A percentile compares a stretch with the other conserved stretches of the same genome.
phyloP scores from a whole-genome alignment of 805 yeast genomes.

The Metschnikowia lachancei region DNA sequence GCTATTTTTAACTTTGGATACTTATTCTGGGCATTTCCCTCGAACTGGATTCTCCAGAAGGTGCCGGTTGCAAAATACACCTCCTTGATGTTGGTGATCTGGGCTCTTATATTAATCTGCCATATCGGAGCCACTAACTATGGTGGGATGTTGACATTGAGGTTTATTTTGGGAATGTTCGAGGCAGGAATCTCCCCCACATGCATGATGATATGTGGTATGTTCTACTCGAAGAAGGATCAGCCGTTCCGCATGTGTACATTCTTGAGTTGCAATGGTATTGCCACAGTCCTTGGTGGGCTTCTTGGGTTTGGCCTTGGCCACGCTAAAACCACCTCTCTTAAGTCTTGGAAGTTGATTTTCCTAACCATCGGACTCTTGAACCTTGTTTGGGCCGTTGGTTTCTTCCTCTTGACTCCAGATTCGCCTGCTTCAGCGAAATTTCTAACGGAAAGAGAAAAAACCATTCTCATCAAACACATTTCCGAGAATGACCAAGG shows the following conservation, averaged over 20 bases:
- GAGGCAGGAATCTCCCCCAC: slow-evolving; percentile 19
- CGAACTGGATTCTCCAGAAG: slow-evolving; percentile 18
- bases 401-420: slow-evolving; percentile 20
- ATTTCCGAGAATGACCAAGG: slow-evolving; percentile 20
- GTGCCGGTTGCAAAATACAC: slow-evolving; percentile 18
- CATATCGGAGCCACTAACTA: slow-evolving; percentile 17
- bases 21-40: slow-evolving; percentile 18
- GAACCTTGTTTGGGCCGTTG: slow-evolving; percentile 19
- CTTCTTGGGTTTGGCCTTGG: slow-evolving; percentile 21
- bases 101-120: slow-evolving; percentile 17
- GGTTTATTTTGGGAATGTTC: slow-evolving; percentile 17
- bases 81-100: slow-evolving; percentile 15
- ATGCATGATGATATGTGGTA: slow-evolving; percentile 17
- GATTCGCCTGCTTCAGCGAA: slow-evolving; percentile 20
- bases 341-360: slow-evolving; percentile 23
- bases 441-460: slow-evolving; percentile 21
- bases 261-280: slow-evolving; percentile 20
- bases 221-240: slow-evolving; percentile 15
- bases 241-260: slow-evolving; percentile 20
- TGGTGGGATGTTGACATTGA: slow-evolving; percentile 15
- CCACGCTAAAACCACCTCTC: slow-evolving; percentile 14
- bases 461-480: slow-evolving; percentile 18
- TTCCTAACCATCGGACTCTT: slow-evolving; percentile 22
- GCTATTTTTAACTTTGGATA: slow-evolving; percentile 20
- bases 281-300: slow-evolving; percentile 24